Base-by-base conservation (phyloP, 2,329 filamentous ascomycete species). In the Cladosporium sp. region DNA sequence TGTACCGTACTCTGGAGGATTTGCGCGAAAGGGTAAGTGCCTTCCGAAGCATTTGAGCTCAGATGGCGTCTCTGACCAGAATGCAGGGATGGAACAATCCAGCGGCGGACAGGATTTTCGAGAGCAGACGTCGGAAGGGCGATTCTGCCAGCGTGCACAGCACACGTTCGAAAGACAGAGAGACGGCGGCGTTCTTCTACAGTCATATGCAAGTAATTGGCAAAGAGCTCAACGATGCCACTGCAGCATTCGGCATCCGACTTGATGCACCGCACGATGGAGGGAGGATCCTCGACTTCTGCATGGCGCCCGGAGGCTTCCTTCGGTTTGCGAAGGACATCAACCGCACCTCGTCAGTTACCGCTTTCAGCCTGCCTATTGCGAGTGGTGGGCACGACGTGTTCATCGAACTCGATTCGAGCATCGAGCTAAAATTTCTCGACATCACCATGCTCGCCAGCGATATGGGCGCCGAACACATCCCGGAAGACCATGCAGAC, bases 301-400 rank as follows among this genome's bases (percentile, higher is more conserved):
- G 79, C 61, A 74, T 77, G 68, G 79, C 79, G 0, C 79, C 79
- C 0, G 79, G 79, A 4, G 79, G 75, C 1, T 83, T 79, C 56
- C 63, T 76, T 2, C 55, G 58, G 0, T 65, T 62, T 8, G 70
- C 70, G 0, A 56, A 79, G 22, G 34, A 61, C 3, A 54, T 58
- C 9, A 75, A 74, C 45, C 71, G 64, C 0, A 33, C 44, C 0
- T 11, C 10, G 5, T 35, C 34, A 11, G 34, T n/a, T 6, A 35
- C 34, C 34, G 34, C 34, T n/a, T 35, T 10, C 34, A 35, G 10
- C 34, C 34, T 35, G 10, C 34, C 34, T 11, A n/a, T 11, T n/a
- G 10, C 34, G 10, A 4, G 4, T 11, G 34, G 34, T 9, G 34
- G 34, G 7, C 34, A 11, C 10, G 10, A 35, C 10, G 10, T 11